These are phyloP conservation scores for Pleurotus giganteus DNA, from an alignment of 768 basidiomycete genomes.

Conservation along the genomic window DNA sequence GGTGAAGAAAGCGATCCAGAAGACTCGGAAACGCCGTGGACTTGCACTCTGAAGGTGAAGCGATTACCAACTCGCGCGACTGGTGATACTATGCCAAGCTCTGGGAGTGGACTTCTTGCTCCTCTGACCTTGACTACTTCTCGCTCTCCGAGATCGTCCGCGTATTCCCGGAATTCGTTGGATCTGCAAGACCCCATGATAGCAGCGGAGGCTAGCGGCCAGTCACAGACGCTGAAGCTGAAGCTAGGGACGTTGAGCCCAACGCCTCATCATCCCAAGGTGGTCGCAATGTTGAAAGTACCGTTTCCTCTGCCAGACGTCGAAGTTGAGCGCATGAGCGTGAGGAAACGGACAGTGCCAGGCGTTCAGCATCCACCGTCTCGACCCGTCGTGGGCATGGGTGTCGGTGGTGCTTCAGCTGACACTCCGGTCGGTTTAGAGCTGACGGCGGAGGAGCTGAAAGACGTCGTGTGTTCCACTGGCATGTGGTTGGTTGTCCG, in stretches of 20 bases:
- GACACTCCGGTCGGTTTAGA: conserved; percentile 46
- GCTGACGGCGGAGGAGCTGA: conserved; percentile 88
- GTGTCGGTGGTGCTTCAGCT: not conserved
- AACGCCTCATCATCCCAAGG: conserved; percentile 94
- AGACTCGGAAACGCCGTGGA: conserved; percentile 96
- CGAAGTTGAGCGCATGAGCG: conserved; percentile 58
- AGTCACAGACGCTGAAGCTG: conserved; percentile 3
- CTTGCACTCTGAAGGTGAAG: conserved; percentile 75
- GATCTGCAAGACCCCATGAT: not conserved
- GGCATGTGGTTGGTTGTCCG: conserved; percentile 90
- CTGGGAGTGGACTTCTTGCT: not conserved
- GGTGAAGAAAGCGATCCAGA: conserved; percentile 91
- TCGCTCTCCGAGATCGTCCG: conserved; percentile 13
- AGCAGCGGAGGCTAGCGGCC: not conserved
- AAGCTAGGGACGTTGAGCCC: conserved; percentile 77
- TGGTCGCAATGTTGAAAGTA: conserved; percentile 87
- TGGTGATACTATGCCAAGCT: not conserved
- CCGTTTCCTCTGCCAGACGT: conserved; percentile 88
- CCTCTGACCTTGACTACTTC: conserved; percentile 12
- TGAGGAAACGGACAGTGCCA: conserved; percentile 48
- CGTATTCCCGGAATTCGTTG: conserved; percentile 11
- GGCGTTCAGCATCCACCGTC: conserved; percentile 17
- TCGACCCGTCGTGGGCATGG: not conserved
- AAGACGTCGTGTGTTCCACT: conserved; percentile 86
- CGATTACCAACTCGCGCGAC: conserved; percentile 27